These are phyloP conservation scores for Naganishia onofrii DNA, from an alignment of 768 basidiomycete species.

Conservation along the genomic window DNA sequence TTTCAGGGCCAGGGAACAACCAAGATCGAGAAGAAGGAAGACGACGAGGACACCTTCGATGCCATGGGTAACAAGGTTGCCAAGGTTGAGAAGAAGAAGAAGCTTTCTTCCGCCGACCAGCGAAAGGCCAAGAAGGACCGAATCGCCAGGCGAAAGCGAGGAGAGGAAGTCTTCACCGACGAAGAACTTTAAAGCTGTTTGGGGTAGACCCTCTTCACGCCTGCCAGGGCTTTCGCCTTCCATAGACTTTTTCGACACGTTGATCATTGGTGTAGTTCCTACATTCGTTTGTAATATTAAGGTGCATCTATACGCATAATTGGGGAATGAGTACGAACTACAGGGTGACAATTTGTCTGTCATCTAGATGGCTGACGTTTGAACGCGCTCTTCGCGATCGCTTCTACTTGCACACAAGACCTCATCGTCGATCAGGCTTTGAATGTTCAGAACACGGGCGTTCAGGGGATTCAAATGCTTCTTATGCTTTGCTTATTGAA, in stretches of 20 bases:
- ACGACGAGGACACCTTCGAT: constrained; percentile 87
- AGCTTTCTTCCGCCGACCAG: constrained; percentile 74
- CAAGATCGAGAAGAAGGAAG: constrained; percentile 83
- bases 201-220: constrained; percentile 8
- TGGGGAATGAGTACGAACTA: neutral
- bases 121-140: constrained; percentile 97
- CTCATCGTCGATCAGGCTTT: too few species aligned
- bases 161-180: constrained; percentile 53
- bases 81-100: constrained; percentile 70
- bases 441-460: too few species aligned
- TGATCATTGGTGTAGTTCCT: constrained; percentile 2
- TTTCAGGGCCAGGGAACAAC: constrained; percentile 76
- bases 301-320: constrained; percentile 27
- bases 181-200: constrained; percentile 48
- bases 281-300: constrained; percentile 25
- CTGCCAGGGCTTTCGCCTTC: neutral
- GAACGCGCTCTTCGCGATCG: too few species aligned
- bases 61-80: constrained; percentile 99
- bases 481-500: too few species aligned
- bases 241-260: neutral
- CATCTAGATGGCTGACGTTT: too few species aligned
- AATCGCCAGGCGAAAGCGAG: constrained; percentile 58
- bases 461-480: too few species aligned
- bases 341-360: too few species aligned
- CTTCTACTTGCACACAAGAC: too few species aligned